Evolutionary conservation across 495 filamentous ascomycete genomes (phyloP).

Genomic region (Pseudoneurospora amorphoporcata): DNA sequence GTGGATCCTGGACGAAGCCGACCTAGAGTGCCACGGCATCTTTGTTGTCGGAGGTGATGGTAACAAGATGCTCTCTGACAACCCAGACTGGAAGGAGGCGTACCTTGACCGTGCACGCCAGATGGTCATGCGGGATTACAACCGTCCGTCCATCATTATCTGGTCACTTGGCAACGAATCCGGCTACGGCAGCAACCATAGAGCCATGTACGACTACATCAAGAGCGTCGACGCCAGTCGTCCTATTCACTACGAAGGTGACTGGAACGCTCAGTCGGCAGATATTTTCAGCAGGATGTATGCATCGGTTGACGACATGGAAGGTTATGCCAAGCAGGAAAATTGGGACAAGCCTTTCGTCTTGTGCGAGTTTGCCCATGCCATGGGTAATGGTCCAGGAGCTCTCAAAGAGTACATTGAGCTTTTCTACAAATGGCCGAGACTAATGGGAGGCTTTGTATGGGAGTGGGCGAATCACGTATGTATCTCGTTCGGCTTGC

Average conservation of each 20-base stretch:
- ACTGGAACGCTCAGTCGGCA: constrained; percentile 46
- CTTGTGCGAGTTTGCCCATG: constrained; percentile 60
- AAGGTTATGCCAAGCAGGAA: constrained; percentile 29
- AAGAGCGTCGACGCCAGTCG: constrained; percentile 46
- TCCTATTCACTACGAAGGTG: constrained; percentile 60
- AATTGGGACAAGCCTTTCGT: constrained; percentile 47
- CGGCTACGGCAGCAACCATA: constrained; percentile 58
- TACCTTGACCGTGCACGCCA: constrained; percentile 63
- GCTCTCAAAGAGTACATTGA: constrained; percentile 59
- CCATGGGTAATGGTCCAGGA: constrained; percentile 70
- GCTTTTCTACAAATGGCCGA: constrained; percentile 50
- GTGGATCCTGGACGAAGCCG: constrained; percentile 63
- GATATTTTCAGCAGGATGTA: constrained; percentile 67
- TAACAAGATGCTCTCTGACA: constrained; percentile 47
- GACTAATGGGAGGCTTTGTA: constrained; percentile 60
- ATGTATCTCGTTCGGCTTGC: constrained; percentile 2
- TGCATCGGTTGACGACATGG: constrained; percentile 37
- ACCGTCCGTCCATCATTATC: constrained; percentile 56
- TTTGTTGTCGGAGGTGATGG: constrained; percentile 38
- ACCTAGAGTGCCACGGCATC: constrained; percentile 66
- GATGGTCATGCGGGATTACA: constrained; percentile 58
- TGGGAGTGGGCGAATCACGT: constrained; percentile 72
- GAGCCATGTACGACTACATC: constrained; percentile 56
- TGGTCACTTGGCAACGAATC: constrained; percentile 69
- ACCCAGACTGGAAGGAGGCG: constrained; percentile 55